Base-by-base conservation (phyloP, 768 basidiomycete species). In the Boletus pseudo-olivaceus region DNA sequence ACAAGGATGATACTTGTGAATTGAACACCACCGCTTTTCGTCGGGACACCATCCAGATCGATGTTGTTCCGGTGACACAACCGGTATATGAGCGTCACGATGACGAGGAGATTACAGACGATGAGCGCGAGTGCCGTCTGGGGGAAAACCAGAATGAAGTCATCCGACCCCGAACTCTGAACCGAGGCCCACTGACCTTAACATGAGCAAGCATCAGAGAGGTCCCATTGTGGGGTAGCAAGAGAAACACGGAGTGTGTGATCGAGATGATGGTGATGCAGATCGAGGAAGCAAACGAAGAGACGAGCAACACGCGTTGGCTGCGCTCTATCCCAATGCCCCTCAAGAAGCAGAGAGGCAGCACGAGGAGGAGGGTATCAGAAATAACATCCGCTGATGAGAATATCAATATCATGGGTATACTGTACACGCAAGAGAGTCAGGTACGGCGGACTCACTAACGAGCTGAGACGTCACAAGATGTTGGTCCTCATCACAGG, bases 41-140 rank as follows among this genome's bases (percentile, higher is more conserved):
- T 35, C 19, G 27, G 3, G 9, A 23, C 7, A 6, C 1, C 7
- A 19, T 54, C n/a, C 10, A 45, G 20, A 14, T 54, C 37, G 27
- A 43, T n/a, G 19, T 54, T 42, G 23, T 19, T 37, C 30, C 23
- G 50, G 14, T 30, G 45, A 41, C 30, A 55, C n/a, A 53, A 20
- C 2, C 50, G 47, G 51, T 60, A 64, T 5, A 14, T 34, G 20
- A 54, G 29, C 4, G 56, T 51, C 32, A 51, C 46, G n/a, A 56
- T 33, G 10, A 64, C 51, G 10, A 57, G 54, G 26, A 55, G 40
- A 29, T 61, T 55, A 27, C 54, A 48, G 8, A 57, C 35, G 19
- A 55, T 37, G 23, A 63, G 47, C 23, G 58, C 59, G n/a, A 57
- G 20, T 4, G 62, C 59, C 34, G 37, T 40, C 62, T 63, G 23